phyloP scores from a whole-genome alignment of 2,329 filamentous ascomycete genomes.

The Penicillium sp. region DNA sequence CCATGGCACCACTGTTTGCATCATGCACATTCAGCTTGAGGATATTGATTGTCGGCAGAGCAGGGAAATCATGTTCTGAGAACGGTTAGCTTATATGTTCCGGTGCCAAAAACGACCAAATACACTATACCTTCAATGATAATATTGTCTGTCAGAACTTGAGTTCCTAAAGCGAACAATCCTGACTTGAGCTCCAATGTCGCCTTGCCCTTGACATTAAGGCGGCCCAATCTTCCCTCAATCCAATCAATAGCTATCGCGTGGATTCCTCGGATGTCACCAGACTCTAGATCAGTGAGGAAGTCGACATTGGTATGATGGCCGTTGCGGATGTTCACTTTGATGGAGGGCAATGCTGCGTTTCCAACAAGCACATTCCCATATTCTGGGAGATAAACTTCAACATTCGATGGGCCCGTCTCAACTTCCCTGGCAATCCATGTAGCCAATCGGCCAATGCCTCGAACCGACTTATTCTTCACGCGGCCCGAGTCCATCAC shows the following conservation, averaged over 20 bases:
- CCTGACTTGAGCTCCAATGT: constrained; percentile 75
- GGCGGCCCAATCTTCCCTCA: constrained; percentile 68
- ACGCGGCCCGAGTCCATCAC: constrained; percentile 76
- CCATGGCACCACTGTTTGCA: constrained; percentile 66
- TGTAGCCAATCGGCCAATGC: constrained; percentile 74
- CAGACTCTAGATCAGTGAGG: constrained; percentile 71
- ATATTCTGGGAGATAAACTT: constrained; percentile 81
- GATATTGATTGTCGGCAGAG: constrained; percentile 79
- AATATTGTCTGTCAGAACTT: constrained; percentile 71
- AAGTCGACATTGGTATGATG: constrained; percentile 77
- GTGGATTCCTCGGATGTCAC: constrained; percentile 73
- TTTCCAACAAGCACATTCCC: constrained; percentile 74
- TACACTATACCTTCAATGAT: constrained; percentile 77
- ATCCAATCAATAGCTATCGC: constrained; percentile 86
- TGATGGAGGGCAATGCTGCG: constrained; percentile 71
- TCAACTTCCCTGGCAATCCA: constrained; percentile 77
- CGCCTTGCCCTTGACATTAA: constrained; percentile 73
- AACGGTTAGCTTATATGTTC: constrained; percentile 29
- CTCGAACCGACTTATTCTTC: constrained; percentile 66
- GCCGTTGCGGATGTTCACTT: constrained; percentile 74
- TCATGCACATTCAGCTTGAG: constrained; percentile 78
- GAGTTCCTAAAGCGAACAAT: constrained; percentile 73
- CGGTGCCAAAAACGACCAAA: constrained; percentile 3
- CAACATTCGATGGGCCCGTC: constrained; percentile 68
- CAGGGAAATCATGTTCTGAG: constrained; percentile 64